Conservation (phyloP, 2,329 filamentous ascomycete genomes). For the Alternaria hordeiaustralica region DNA sequence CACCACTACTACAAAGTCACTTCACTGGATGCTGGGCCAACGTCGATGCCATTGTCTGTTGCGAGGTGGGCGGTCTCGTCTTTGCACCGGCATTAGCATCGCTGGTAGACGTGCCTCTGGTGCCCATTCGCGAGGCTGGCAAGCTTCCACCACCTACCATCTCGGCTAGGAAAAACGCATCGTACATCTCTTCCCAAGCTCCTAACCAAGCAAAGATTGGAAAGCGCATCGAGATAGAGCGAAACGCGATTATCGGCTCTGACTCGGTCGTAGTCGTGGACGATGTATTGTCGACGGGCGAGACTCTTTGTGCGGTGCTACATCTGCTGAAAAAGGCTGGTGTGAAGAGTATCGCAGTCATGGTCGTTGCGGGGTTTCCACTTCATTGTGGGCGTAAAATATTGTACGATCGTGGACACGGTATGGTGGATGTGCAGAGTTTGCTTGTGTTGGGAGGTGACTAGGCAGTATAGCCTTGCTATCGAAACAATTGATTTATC, state of each 20-base stretch:
- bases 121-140: conserved; percentile 61
- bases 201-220: conserved; percentile 24
- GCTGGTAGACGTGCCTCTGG: conserved; percentile 52
- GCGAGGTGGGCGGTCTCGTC: conserved; percentile 65
- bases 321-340: conserved; percentile 56
- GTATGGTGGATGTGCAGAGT: conserved; percentile 58
- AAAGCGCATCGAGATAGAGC: conserved; percentile 59
- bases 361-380: conserved; percentile 66
- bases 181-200: conserved; percentile 61
- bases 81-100: conserved; percentile 61
- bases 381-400: conserved; percentile 59
- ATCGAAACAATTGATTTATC: not conserved
- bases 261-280: conserved; percentile 63
- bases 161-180: conserved; percentile 56
- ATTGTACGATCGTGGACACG: conserved; percentile 59
- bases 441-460: conserved; percentile 59
- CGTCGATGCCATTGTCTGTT: conserved; percentile 57
- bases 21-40: conserved; percentile 57
- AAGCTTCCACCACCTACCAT: conserved; percentile 66
- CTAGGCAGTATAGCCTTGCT: not conserved
- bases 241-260: conserved; percentile 49
- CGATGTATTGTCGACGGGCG: conserved; percentile 64
- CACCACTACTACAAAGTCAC: conserved; percentile 56
- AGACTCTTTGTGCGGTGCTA: conserved; percentile 62
- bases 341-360: conserved; percentile 53